A percentile compares a stretch with the other conserved stretches of the same genome.
Evolutionary conservation across 441 rosid genomes (phyloP).

Genomic region (Mallotus japonicus): DNA sequence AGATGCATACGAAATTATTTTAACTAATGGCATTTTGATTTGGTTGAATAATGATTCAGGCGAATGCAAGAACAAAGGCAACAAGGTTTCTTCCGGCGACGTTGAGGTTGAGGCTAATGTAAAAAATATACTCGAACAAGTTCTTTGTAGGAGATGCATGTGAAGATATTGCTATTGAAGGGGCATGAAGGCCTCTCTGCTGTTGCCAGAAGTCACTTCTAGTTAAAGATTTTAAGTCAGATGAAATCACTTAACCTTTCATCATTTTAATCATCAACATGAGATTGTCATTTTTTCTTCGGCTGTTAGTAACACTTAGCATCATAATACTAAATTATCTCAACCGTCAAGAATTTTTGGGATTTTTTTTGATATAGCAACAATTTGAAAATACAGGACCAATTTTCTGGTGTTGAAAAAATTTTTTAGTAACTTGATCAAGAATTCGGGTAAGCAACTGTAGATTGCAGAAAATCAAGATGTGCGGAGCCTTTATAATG

Average conservation of each 20-base stretch:
- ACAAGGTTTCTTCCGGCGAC: constrained; percentile 54
- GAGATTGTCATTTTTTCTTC: constrained; percentile 13
- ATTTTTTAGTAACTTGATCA: not conserved
- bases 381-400: not conserved
- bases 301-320: not conserved
- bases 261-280: not conserved
- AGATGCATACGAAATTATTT: not conserved
- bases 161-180: not conserved
- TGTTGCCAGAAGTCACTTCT: not conserved
- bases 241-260: constrained; percentile 4
- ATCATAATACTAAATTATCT: not conserved
- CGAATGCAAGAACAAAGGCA: constrained; percentile 80
- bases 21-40: constrained; percentile 10
- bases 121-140: not conserved
- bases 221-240: constrained; percentile 2
- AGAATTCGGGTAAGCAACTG: not conserved
- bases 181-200: not conserved
- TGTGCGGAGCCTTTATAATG: not conserved
- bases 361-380: not conserved
- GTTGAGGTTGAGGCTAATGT: constrained; percentile 25
- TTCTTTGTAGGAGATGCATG: not conserved
- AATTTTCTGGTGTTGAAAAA: not conserved
- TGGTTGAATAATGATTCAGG: constrained; percentile 43
- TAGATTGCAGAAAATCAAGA: not conserved
- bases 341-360: not conserved